These are phyloP conservation scores for Magnusiomyces tetraspermus DNA, from an alignment of 1,139 yeast genomes.

Conservation along the genomic window DNA sequence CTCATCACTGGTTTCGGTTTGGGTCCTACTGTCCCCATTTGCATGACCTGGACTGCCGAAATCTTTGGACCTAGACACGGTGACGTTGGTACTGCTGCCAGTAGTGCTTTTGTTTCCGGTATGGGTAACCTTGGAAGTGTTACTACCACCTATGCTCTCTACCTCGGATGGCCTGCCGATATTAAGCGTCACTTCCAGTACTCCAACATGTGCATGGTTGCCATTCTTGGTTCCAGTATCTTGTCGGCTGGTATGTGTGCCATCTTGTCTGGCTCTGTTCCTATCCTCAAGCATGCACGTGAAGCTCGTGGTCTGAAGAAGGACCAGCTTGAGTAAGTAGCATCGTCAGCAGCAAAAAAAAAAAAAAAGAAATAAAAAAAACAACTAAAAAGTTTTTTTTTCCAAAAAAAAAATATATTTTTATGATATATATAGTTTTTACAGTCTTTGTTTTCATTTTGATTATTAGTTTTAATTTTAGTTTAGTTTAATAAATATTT, in stretches of 20 bases:
- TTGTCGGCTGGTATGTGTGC: conserved; percentile 36
- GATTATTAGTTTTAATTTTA: too few relatives aligned
- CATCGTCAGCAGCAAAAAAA: neutral
- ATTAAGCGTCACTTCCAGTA: conserved; percentile 48
- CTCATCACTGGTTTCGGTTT: conserved; percentile 76
- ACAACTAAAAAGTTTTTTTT: too few relatives aligned
- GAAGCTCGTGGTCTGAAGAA: neutral
- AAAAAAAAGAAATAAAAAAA: too few relatives aligned
- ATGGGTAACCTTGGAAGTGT: conserved; percentile 82
- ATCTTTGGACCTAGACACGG: conserved; percentile 65
- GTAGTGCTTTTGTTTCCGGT: conserved; percentile 77
- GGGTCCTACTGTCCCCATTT: conserved; percentile 84
- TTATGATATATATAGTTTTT: too few relatives aligned
- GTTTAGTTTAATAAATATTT: too few relatives aligned
- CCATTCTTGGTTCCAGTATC: conserved; percentile 65
- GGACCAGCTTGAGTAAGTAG: neutral
- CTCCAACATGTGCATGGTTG: conserved; percentile 78
- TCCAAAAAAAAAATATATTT: too few relatives aligned
- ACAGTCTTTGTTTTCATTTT: too few relatives aligned
- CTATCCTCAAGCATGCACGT: neutral
- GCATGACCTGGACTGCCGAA: conserved; percentile 81
- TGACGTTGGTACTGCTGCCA: conserved; percentile 76
- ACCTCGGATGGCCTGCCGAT: conserved; percentile 82
- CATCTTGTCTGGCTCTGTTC: conserved; percentile 12
- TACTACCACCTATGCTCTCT: conserved; percentile 74